A percentile compares a stretch with the other conserved stretches of the same genome.
These are phyloP conservation scores for Pulicaria dysenterica DNA, from an alignment of 129 eudicot species.

Conservation along the genomic window DNA sequence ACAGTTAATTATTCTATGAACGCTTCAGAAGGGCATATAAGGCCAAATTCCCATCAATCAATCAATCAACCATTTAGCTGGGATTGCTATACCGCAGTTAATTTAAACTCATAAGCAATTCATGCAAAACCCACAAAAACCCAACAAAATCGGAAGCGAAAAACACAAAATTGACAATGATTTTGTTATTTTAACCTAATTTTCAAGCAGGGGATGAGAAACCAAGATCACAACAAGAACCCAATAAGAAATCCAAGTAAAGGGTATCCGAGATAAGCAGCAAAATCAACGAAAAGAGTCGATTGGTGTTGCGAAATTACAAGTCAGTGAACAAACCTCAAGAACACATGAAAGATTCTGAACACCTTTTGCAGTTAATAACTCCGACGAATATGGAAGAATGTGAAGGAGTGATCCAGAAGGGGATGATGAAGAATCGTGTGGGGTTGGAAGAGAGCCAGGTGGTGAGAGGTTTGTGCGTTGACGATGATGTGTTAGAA, in stretches of 20 bases:
- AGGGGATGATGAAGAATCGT: neutral
- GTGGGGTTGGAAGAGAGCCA: conserved; percentile 31
- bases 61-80: conserved; percentile 23
- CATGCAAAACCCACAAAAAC: neutral
- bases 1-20: neutral
- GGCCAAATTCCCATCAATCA: conserved; percentile 14
- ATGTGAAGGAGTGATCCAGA: conserved; percentile 24
- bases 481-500: neutral
- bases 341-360: conserved; percentile 12
- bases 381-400: neutral
- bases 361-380: conserved; percentile 1
- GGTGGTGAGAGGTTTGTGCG: conserved; percentile 12
- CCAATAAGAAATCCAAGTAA: conserved; percentile 6
- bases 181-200: neutral
- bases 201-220: conserved; percentile 9
- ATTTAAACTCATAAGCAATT: conserved; percentile 6
- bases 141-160: neutral
- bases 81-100: neutral
- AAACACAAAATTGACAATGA: neutral
- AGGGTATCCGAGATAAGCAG: conserved; percentile 8
- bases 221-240: neutral
- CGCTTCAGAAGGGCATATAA: neutral
- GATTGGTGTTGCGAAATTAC: neutral
- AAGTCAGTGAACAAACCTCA: conserved; percentile 19
- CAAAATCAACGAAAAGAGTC: neutral